phyloP scores from a whole-genome alignment of 352 stramenopile species.

The Phytophthora europaea region DNA sequence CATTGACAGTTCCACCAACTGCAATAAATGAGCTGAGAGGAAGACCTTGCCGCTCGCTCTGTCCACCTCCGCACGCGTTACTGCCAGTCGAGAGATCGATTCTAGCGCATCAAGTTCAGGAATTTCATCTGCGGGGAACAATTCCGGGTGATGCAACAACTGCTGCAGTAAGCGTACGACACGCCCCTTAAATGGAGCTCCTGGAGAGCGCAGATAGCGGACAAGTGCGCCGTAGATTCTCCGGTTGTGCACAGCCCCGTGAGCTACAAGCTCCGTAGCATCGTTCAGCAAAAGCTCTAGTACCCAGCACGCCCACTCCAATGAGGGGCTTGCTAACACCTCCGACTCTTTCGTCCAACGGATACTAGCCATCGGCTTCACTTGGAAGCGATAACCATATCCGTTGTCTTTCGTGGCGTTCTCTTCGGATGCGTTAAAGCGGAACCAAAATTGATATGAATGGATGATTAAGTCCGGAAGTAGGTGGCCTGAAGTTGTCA shows the following conservation, averaged over 20 bases:
- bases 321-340: conserved; percentile 75
- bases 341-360: conserved; percentile 84
- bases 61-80: conserved; percentile 67
- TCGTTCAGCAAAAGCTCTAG: conserved; percentile 86
- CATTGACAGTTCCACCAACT: conserved; percentile 84
- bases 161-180: conserved; percentile 83
- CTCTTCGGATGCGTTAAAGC: conserved; percentile 77
- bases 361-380: conserved; percentile 82
- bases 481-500: conserved; percentile 46
- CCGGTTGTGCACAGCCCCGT: conserved; percentile 82
- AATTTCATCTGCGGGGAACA: conserved; percentile 66
- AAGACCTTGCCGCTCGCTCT: conserved; percentile 74
- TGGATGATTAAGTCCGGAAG: conserved; percentile 79
- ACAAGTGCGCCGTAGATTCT: conserved; percentile 87
- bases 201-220: conserved; percentile 80
- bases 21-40: conserved; percentile 77
- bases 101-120: conserved; percentile 73
- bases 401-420: conserved; percentile 64
- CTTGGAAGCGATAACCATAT: conserved; percentile 88
- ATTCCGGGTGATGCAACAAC: conserved; percentile 67
- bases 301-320: conserved; percentile 91
- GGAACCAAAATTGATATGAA: conserved; percentile 87
- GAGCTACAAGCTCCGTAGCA: conserved; percentile 65
- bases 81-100: conserved; percentile 66
- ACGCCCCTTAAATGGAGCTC: conserved; percentile 83